These are phyloP conservation scores for Paraurostyla sp. DNA, from an alignment of 73 alveolate genomes.

Conservation along the genomic window DNA sequence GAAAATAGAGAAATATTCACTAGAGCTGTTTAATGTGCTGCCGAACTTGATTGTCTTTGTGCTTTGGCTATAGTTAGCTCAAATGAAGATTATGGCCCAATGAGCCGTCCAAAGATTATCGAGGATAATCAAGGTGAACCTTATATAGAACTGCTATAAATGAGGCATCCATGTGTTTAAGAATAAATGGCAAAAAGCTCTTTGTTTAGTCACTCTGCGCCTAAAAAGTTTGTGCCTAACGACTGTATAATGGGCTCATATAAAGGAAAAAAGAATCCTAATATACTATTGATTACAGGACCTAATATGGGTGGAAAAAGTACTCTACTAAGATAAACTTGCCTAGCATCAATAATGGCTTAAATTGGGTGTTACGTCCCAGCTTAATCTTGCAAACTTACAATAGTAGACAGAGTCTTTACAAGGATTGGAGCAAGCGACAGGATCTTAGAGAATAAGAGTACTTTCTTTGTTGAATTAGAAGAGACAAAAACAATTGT, in stretches of 20 bases:
- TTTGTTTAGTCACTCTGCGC: constrained; percentile 3
- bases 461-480: constrained; percentile 97
- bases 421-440: constrained; percentile 98
- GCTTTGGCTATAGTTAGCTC: constrained; percentile 58
- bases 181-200: constrained; percentile 22
- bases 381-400: constrained; percentile 85
- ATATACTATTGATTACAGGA: constrained; percentile 89
- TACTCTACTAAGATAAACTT: constrained; percentile 90
- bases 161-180: constrained; percentile 72
- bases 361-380: constrained; percentile 99
- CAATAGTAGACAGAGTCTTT: constrained; percentile 94
- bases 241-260: constrained; percentile 19
- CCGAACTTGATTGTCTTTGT: constrained; percentile 74
- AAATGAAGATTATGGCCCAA: not conserved
- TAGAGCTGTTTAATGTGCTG: constrained; percentile 61
- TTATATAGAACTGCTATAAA: not conserved
- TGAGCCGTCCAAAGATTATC: constrained; percentile 44
- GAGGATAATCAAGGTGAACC: constrained; percentile 53
- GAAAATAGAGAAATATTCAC: constrained; percentile 39
- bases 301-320: constrained; percentile 99
- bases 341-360: constrained; percentile 93
- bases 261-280: constrained; percentile 13
- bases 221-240: constrained; percentile 48
- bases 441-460: constrained; percentile 91
- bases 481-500: constrained; percentile 94